Evolutionary conservation across 441 rosid genomes (phyloP).

Genomic region (Sinapis alba): DNA sequence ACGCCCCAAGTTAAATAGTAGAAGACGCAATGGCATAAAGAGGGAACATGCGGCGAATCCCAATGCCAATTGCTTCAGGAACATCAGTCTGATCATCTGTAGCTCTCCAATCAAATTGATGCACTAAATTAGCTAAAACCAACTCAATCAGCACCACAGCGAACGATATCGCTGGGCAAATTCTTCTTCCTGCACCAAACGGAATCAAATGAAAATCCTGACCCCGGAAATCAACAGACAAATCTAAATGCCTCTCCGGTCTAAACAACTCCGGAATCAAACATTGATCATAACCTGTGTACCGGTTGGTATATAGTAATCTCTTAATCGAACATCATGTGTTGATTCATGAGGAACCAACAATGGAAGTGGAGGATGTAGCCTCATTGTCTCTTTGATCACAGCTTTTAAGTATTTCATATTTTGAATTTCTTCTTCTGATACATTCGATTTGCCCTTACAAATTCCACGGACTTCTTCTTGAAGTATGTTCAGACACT

Average conservation of each 20-base stretch:
- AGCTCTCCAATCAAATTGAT: slow-evolving; percentile 30
- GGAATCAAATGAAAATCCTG: slow-evolving; percentile 32
- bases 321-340: slow-evolving; percentile 27
- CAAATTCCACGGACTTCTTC: slow-evolving; percentile 25
- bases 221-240: slow-evolving; percentile 26
- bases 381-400: slow-evolving; percentile 25
- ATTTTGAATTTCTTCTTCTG: slow-evolving; percentile 21
- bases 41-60: too few species aligned
- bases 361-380: slow-evolving; percentile 35
- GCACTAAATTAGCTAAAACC: slow-evolving; percentile 29
- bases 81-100: too few species aligned
- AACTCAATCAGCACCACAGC: slow-evolving; percentile 28
- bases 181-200: slow-evolving; percentile 39
- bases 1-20: too few species aligned
- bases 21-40: too few species aligned
- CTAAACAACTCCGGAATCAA: slow-evolving; percentile 37
- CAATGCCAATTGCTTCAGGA: too few species aligned
- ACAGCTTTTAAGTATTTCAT: slow-evolving; percentile 35
- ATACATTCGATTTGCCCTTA: slow-evolving; percentile 14
- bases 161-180: slow-evolving; percentile 30
- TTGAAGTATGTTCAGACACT: slow-evolving; percentile 14
- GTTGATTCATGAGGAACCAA: slow-evolving; percentile 25
- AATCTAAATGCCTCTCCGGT: slow-evolving; percentile 37
- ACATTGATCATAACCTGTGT: slow-evolving; percentile 30
- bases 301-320: slow-evolving; percentile 25